Conservation (phyloP, 208 protist species). For the Crithidia expoeki region DNA sequence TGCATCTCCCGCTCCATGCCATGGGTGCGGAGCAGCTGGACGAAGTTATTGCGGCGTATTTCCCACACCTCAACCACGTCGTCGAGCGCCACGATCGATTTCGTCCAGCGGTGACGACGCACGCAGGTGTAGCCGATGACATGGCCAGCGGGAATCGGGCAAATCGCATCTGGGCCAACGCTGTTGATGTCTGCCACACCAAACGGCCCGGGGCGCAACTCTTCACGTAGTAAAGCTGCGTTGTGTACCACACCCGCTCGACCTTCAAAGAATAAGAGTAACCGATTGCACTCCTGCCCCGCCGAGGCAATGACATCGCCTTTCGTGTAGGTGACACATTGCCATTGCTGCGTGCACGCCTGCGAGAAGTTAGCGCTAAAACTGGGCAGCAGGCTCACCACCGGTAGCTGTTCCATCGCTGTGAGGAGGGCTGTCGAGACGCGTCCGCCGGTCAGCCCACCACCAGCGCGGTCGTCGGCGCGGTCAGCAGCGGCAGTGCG, state of each 20-base stretch:
- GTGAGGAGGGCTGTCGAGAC: constrained; percentile 50
- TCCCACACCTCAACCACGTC: constrained; percentile 79
- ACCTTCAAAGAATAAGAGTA: constrained; percentile 72
- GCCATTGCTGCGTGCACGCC: constrained; percentile 48
- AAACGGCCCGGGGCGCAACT: constrained; percentile 24
- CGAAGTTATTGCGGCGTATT: constrained; percentile 56
- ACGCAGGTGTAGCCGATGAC: constrained; percentile 83
- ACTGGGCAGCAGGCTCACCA: constrained; percentile 44
- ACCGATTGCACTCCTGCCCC: constrained; percentile 78
- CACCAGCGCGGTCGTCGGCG: background rate
- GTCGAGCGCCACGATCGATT: constrained; percentile 63
- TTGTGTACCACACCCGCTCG: constrained; percentile 54
- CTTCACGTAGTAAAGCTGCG: constrained; percentile 30
- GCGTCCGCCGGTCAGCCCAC: constrained; percentile 24
- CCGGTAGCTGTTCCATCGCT: constrained; percentile 49
- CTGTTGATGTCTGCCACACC: constrained; percentile 20
- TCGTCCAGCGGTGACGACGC: constrained; percentile 75
- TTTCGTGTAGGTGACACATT: constrained; percentile 39
- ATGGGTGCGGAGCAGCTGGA: constrained; percentile 63
- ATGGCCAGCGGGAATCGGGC: constrained; percentile 53
- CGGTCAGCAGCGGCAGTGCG: constrained; percentile 1
- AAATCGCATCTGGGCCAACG: constrained; percentile 7
- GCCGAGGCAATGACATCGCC: constrained; percentile 56
- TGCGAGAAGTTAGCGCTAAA: constrained; percentile 38
- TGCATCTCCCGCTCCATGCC: constrained; percentile 57